phyloP scores from a whole-genome alignment of 768 basidiomycete genomes.

The Trametes punicea region DNA sequence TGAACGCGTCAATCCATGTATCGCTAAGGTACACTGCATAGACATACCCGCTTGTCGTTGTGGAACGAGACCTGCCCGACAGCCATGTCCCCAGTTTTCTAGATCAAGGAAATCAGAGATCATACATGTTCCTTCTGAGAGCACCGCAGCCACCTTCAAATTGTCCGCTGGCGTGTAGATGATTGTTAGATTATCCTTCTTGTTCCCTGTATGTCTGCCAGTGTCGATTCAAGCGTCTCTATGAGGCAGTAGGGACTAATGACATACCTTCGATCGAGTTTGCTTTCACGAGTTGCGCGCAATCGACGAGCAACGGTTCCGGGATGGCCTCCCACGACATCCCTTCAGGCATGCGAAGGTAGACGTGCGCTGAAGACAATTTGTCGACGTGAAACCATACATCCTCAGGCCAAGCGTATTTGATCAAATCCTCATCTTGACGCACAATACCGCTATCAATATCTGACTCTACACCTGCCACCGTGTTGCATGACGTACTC shows the following conservation, averaged over 20 bases:
- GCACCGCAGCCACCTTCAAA: constrained; percentile 66
- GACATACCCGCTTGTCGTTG: constrained; percentile 71
- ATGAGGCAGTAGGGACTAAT: neutral
- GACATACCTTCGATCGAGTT: constrained; percentile 89
- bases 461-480: neutral
- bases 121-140: neutral
- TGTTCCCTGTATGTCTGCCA: constrained; percentile 67
- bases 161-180: constrained; percentile 94
- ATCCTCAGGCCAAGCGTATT: constrained; percentile 86
- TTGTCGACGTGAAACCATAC: constrained; percentile 98
- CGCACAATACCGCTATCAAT: neutral
- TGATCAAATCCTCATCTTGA: constrained; percentile 91
- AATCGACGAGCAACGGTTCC: constrained; percentile 70
- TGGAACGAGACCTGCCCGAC: constrained; percentile 96
- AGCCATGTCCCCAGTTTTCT: constrained; percentile 99
- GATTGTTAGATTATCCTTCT: constrained; percentile 88
- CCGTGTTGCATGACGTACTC: constrained; percentile 49
- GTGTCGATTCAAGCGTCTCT: neutral
- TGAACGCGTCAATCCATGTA: neutral
- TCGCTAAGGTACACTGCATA: neutral
- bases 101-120: neutral
- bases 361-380: constrained; percentile 94
- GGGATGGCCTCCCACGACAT: constrained; percentile 92
- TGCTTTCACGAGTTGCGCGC: constrained; percentile 94
- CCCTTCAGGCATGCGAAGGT: constrained; percentile 81